Base-by-base conservation (phyloP, 495 filamentous ascomycete genomes). In the Talaromyces liani region DNA sequence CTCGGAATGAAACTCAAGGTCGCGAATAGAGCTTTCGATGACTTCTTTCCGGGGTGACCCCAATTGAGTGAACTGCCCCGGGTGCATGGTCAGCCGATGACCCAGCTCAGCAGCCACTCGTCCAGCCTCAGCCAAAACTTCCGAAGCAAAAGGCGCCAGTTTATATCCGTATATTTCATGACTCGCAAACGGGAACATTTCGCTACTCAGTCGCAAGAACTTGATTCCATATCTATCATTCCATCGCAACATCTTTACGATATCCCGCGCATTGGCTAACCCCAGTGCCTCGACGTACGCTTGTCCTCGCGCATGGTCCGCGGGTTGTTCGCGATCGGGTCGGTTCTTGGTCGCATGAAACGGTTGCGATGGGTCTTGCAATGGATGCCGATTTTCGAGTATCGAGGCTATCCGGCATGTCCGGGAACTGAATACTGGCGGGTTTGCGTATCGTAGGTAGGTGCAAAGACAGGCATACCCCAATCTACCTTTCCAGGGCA, bases 141-240 rank as follows among this genome's bases (percentile, higher is more conserved):
- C 86, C 0, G 86, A 84, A 0, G 95, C 94, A 72, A 98, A 97
- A 0, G 90, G 90, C 0, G 88, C 88, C 10, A 97, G 80, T 65
- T 87, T 90, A 70, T 97, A 98, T 0, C 92, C 94, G 66, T 96
- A 92, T 63, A 89, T 88, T 27, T 81, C 80, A 66, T 97, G 92
- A 58, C 89, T 93, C 0, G 94, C 92, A 71, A 97, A 97, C 0
- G 93, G 94, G 64, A 97, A 97, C 91, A 97, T 97, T 69, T 96
- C 94, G 67, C 89, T 94, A 67, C 89, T 93, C 20, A 98, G 80
- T 3, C 93, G 87, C 81, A 98, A 82, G 72, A 98, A 95, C 69
- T 89, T 94, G 76, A 97, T 98, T 47, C 86, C 87, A 63, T 94
- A 97, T 61, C 85, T 87, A 64, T 97, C 91, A 70, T 98, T 97